These are phyloP conservation scores for Schrenkiella parvula DNA, from an alignment of 345 rosid genomes.

Conservation along the genomic window DNA sequence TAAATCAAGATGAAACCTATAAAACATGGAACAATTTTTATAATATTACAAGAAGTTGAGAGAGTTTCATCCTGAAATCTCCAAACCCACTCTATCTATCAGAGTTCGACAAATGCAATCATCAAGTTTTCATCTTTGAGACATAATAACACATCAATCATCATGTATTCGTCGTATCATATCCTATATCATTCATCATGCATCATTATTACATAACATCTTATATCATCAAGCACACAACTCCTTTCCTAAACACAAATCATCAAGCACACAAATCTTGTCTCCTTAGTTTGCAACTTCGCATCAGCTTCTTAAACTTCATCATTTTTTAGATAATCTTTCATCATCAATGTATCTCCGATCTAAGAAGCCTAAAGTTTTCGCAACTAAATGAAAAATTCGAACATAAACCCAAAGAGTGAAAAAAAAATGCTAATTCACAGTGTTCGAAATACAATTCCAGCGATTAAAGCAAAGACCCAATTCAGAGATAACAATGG, in stretches of 20 bases:
- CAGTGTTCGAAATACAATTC: neutral
- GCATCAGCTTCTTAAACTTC: neutral
- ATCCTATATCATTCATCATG: neutral
- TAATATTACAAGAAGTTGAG: neutral
- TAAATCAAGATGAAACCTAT: neutral
- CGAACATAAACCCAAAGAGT: neutral
- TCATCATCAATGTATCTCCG: neutral
- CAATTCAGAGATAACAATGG: neutral
- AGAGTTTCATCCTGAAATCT: neutral
- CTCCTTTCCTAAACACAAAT: neutral
- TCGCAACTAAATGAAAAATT: neutral
- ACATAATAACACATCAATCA: neutral
- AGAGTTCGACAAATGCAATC: neutral
- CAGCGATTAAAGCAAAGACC: neutral
- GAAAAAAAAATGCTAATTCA: neutral
- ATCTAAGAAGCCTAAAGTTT: neutral
- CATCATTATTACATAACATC: neutral
- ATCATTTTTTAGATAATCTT: neutral
- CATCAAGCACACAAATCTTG: too few relatives aligned
- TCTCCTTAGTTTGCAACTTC: too few relatives aligned
- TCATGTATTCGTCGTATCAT: neutral
- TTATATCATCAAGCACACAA: neutral
- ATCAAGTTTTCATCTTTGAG: neutral
- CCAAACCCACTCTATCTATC: neutral
- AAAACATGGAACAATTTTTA: neutral